phyloP scores from a whole-genome alignment of 148 eudicot species.

The Salicornia ramosissima region DNA sequence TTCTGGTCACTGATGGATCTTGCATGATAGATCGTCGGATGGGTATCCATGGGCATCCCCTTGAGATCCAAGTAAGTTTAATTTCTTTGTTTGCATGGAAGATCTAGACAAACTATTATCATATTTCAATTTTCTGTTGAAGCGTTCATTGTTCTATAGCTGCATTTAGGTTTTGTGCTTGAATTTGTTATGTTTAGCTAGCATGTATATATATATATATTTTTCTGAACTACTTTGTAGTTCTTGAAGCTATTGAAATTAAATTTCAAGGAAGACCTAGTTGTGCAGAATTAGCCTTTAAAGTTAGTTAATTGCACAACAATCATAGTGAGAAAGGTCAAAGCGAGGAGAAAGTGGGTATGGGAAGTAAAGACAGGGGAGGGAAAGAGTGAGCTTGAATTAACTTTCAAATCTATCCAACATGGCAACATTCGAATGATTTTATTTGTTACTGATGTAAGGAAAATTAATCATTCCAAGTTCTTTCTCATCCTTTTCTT shows the following conservation, averaged over 20 bases:
- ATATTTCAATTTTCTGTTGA: not conserved
- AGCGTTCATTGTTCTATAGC: not conserved
- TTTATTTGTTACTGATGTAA: not conserved
- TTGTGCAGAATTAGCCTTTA: conserved; percentile 1
- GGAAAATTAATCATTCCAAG: not conserved
- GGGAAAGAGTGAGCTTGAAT: not conserved
- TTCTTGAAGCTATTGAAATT: not conserved
- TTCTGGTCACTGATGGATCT: conserved; percentile 94
- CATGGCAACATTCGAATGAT: not conserved
- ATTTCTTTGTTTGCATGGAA: not conserved
- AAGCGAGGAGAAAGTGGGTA: not conserved
- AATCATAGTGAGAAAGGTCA: not conserved
- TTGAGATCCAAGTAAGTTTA: conserved; percentile 84
- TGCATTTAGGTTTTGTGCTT: not conserved
- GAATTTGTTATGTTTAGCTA: not conserved
- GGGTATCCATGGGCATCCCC: conserved; percentile 98
- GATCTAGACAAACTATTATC: not conserved
- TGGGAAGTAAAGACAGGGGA: not conserved
- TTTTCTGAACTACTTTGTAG: not conserved
- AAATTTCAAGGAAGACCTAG: not conserved
- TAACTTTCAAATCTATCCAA: not conserved
- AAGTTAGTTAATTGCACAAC: not conserved
- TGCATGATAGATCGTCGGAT: conserved; percentile 97
- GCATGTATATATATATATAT: not conserved
- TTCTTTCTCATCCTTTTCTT: not conserved